Percentiles rank a stretch among this genome's conserved stretches.
phyloP scores from a whole-genome alignment of 495 filamentous ascomycete genomes.

The Trypethelium eluteriae region DNA sequence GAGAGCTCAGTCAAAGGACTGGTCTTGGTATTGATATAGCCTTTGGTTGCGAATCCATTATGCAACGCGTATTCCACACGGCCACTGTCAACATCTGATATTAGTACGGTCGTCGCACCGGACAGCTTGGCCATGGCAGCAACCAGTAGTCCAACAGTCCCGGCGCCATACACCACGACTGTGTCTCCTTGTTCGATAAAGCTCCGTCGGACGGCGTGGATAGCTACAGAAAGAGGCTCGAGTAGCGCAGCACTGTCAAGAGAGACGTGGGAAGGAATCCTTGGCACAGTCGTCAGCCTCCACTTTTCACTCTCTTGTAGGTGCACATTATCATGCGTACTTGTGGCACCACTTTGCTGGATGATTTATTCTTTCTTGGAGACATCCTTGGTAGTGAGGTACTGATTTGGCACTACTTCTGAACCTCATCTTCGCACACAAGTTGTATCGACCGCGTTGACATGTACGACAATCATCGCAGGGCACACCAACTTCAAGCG shows the following conservation, averaged over 20 bases:
- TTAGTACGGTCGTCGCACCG: conserved; percentile 57
- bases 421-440: conserved; percentile 71
- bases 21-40: conserved; percentile 28
- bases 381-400: conserved; percentile 73
- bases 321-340: conserved; percentile 28
- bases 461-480: conserved; percentile 64
- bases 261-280: conserved; percentile 54
- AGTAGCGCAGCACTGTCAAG: conserved; percentile 67
- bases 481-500: conserved; percentile 41
- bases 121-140: conserved; percentile 62
- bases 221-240: conserved; percentile 71
- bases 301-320: conserved; percentile 13
- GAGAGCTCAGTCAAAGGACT: conserved; percentile 40
- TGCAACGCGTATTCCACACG: conserved; percentile 63
- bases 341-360: conserved; percentile 61
- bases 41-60: conserved; percentile 59
- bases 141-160: conserved; percentile 69
- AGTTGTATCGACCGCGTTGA: conserved; percentile 66
- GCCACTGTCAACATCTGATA: conserved; percentile 72
- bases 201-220: conserved; percentile 64
- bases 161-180: conserved; percentile 71
- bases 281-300: conserved; percentile 23
- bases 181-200: conserved; percentile 44
- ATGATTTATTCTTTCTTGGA: conserved; percentile 72
- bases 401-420: conserved; percentile 68